These are phyloP conservation scores for Croton laevigatus DNA, from an alignment of 441 rosid genomes.

Conservation along the genomic window DNA sequence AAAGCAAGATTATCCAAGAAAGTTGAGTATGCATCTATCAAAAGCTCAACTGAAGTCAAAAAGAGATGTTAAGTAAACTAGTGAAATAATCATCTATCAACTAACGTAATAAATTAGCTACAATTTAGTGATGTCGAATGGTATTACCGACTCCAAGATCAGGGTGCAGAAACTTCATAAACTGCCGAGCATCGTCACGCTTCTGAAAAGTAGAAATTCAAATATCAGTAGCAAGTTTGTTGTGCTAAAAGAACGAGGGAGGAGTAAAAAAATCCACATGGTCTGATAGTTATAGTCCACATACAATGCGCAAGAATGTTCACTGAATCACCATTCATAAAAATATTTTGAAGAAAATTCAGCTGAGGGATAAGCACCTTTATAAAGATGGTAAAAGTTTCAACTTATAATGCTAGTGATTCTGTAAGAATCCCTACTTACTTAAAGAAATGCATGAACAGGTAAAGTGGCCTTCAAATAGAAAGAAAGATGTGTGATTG, in stretches of 20 bases:
- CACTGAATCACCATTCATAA: not conserved
- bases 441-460: not conserved
- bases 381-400: not conserved
- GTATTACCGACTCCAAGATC: conserved; percentile 93
- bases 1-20: not conserved
- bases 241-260: not conserved
- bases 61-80: not conserved
- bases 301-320: not conserved
- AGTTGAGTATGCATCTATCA: not conserved
- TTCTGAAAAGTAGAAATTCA: conserved; percentile 44
- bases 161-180: conserved; percentile 99
- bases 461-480: not conserved
- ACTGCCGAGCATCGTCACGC: conserved; percentile 94
- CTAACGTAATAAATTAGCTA: not conserved
- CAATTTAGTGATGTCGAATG: conserved; percentile 12
- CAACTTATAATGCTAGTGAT: not conserved
- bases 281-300: not conserved
- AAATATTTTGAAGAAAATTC: not conserved
- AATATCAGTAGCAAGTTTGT: conserved; percentile 23
- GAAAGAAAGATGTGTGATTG: not conserved
- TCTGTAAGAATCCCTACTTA: not conserved
- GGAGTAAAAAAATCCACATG: not conserved
- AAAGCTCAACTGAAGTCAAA: not conserved
- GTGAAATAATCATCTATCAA: not conserved
- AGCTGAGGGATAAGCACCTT: not conserved